Evolutionary conservation across 2,329 filamentous ascomycete genomes (phyloP).

Genomic region (Parastagonospora avenae): DNA sequence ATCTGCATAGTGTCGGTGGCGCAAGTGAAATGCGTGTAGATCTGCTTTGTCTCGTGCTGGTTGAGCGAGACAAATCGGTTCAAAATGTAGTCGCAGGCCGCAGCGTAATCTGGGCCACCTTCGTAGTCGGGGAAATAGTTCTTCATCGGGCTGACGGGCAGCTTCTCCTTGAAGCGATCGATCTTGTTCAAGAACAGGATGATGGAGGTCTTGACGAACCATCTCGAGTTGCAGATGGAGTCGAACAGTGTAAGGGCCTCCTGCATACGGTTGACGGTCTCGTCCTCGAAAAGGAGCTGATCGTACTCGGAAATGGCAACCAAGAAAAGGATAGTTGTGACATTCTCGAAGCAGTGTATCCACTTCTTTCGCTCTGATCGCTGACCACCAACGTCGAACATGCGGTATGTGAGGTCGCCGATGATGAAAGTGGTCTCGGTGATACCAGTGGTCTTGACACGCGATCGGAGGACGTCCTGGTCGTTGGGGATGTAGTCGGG

Average conservation of each 20-base stretch:
- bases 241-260: slow-evolving; percentile 74
- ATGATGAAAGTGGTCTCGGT: slow-evolving; percentile 97
- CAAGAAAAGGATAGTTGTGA: slow-evolving; percentile 94
- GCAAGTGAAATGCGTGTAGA: slow-evolving; percentile 99
- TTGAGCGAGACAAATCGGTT: slow-evolving; percentile 98
- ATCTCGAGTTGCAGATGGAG: slow-evolving; percentile 73
- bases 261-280: slow-evolving; percentile 81
- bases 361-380: slow-evolving; percentile 98
- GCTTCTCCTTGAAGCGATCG: slow-evolving; percentile 76
- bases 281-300: slow-evolving; percentile 92
- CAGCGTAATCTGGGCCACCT: slow-evolving; percentile 88
- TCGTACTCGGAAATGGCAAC: slow-evolving; percentile 98
- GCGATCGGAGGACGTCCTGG: slow-evolving; percentile 91
- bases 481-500: slow-evolving; percentile 95
- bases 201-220: slow-evolving; percentile 75
- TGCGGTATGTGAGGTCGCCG: slow-evolving; percentile 90
- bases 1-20: slow-evolving; percentile 99
- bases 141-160: slow-evolving; percentile 74
- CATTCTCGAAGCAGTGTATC: slow-evolving; percentile 99
- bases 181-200: slow-evolving; percentile 79
- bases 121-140: slow-evolving; percentile 82
- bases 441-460: slow-evolving; percentile 97
- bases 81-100: slow-evolving; percentile 97
- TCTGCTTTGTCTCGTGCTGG: slow-evolving; percentile 99
- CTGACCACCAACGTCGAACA: slow-evolving; percentile 97